These are phyloP conservation scores for Hericium coralloides DNA, from an alignment of 768 basidiomycete genomes.

Conservation along the genomic window DNA sequence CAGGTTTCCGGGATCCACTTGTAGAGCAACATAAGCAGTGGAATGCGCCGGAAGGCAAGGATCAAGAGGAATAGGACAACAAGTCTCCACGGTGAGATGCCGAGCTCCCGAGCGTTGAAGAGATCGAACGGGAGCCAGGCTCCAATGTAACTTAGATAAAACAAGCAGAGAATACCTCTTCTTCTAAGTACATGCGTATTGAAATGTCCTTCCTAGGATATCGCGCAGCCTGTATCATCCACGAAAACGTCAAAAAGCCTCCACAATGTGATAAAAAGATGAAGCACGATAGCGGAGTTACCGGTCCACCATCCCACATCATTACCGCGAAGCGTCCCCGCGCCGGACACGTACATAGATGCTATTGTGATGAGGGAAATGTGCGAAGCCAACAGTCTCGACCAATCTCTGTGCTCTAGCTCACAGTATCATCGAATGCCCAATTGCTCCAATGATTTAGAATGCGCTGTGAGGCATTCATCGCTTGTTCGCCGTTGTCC, in stretches of 20 bases:
- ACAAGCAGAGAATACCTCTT: constrained; percentile 76
- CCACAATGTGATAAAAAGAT: no score
- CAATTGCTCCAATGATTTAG: no score
- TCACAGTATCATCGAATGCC: no score
- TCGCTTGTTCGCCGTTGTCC: no score
- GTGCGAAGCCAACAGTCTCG: no score
- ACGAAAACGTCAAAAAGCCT: neutral
- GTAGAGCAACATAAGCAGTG: constrained; percentile 68
- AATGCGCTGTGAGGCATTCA: no score
- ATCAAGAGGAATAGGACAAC: constrained; percentile 58
- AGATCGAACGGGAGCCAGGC: constrained; percentile 72
- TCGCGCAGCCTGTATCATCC: constrained; percentile 58
- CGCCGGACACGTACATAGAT: no score
- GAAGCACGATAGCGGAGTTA: no score
- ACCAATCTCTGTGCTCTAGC: no score
- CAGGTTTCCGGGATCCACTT: constrained; percentile 81
- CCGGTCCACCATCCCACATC: no score
- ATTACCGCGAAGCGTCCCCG: no score
- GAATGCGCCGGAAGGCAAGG: constrained; percentile 71
- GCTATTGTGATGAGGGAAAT: no score
- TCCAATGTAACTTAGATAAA: constrained; percentile 82
- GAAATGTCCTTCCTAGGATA: constrained; percentile 88
- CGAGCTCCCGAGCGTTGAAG: constrained; percentile 48
- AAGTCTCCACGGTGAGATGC: constrained; percentile 64
- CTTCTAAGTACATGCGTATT: constrained; percentile 72